Percentiles rank a stretch among this genome's conserved stretches.
phyloP scores from a whole-genome alignment of 495 filamentous ascomycete species.

The Penicillium simplicissimum region DNA sequence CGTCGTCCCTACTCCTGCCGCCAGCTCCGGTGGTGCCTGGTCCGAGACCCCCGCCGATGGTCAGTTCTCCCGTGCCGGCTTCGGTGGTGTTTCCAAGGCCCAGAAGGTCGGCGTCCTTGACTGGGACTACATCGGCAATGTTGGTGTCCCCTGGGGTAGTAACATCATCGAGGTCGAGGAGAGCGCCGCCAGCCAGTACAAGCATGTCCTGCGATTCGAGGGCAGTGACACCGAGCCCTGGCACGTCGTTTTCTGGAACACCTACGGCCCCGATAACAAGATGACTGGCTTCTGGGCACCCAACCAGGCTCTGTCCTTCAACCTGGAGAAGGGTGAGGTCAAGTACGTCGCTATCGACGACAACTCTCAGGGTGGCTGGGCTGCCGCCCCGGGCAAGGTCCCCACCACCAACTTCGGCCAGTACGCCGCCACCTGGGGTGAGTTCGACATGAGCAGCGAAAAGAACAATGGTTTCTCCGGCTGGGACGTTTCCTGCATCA shows the following conservation, averaged over 20 bases:
- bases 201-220: constrained; percentile 49
- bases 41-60: constrained; percentile 22
- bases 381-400: constrained; percentile 33
- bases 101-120: constrained; percentile 22
- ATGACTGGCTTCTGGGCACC: too few species aligned
- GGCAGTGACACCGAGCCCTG: constrained; percentile 41
- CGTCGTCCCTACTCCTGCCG: constrained; percentile 11
- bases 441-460: constrained; percentile 54
- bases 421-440: constrained; percentile 53
- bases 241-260: constrained; percentile 57
- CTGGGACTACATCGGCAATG: constrained; percentile 44
- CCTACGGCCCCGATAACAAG: constrained; percentile 3
- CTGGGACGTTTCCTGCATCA: constrained; percentile 59
- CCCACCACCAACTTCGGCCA: constrained; percentile 33
- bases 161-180: constrained; percentile 51
- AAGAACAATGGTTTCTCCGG: constrained; percentile 44
- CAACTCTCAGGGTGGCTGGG: constrained; percentile 45
- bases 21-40: constrained; percentile 31
- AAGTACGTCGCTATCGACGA: constrained; percentile 51
- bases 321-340: constrained; percentile 38
- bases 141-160: constrained; percentile 53
- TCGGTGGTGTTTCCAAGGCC: constrained; percentile 24
- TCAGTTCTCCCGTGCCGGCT: constrained; percentile 31
- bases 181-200: constrained; percentile 38
- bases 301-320: constrained; percentile 44